Evolutionary conservation across 139 green algal species (phyloP).

Genomic region (Desmodesmus armatus): DNA sequence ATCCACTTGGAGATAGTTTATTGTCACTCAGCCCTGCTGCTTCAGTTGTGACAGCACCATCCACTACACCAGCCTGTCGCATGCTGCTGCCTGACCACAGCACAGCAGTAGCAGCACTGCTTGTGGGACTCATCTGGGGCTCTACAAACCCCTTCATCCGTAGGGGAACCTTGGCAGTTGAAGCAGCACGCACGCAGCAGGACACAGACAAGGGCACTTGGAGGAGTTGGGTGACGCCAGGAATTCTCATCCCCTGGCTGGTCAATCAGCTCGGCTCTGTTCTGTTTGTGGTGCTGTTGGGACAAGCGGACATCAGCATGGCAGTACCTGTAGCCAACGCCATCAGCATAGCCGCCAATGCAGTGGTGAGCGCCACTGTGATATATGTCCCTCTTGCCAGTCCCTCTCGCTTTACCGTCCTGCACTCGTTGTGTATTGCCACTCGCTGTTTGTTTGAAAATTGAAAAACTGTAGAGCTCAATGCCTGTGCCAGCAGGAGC

Average conservation of each 20-base stretch:
- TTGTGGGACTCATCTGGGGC: constrained; percentile 71
- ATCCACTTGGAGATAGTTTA: too few species aligned
- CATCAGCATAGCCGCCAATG: constrained; percentile 67
- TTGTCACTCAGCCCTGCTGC: too few species aligned
- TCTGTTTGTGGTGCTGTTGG: constrained; percentile 66
- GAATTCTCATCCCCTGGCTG: constrained; percentile 46
- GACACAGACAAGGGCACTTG: not conserved
- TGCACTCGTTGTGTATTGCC: too few species aligned
- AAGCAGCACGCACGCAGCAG: not conserved
- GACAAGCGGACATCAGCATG: constrained; percentile 56
- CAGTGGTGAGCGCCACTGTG: too few species aligned
- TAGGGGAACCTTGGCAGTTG: constrained; percentile 46
- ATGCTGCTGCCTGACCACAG: too few species aligned
- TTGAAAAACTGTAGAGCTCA: too few species aligned
- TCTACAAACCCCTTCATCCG: constrained; percentile 78
- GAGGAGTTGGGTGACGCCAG: constrained; percentile 38
- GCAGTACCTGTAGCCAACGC: constrained; percentile 82
- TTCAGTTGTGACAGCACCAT: too few species aligned
- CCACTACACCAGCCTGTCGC: too few species aligned
- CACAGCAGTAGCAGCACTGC: constrained; percentile 11
- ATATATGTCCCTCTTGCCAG: too few species aligned
- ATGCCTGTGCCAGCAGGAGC: too few species aligned
- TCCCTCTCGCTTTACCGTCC: too few species aligned
- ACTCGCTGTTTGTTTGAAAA: too few species aligned
- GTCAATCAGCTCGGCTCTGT: constrained; percentile 67